Evolutionary conservation across 208 protist genomes (phyloP), one percentile per base, ranked within the genome.

Genomic region (Naegleria lovaniensis): DNA sequence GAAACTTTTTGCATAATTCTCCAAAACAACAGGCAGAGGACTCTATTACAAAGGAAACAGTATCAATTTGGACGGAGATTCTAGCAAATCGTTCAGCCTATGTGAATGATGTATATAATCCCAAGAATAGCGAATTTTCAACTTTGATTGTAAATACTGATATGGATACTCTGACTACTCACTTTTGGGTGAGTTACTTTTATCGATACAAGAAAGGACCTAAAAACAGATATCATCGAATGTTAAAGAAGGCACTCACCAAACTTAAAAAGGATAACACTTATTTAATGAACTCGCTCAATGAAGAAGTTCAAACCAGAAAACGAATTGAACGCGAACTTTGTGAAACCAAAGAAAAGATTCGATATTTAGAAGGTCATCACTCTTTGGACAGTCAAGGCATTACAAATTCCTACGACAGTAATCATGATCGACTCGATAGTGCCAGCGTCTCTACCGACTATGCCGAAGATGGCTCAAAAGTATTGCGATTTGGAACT

Each of bases 1-100:
- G 96, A 3, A 97, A 96, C 0, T 97, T 97, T 91, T 91, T 97
- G 22, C 94, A 94, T 85, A 97, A 97, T 91, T 92, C 91, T 48
- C 96, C 96, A 90, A 95, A 96, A 94, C 95, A 97, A 92, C 91
- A 95, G 16, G 33, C 16, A 7, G n/a, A 89, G 13, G 25, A 39
- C 6, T 5, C 38, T 67, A 6, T 76, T 38, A 58, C 25, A 76
- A 40, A 25, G 0, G 58, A 76, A 25, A 89, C 86, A 25, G 43
- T 89, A n/a, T 76, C 51, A 0, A 39, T 89, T 39, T 89, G 86
- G 86, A 76, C 86, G 9, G n/a, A 40, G 5, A 7, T 89, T 6
- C 7, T 38, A 0, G 11, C 19, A 22, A 89, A 76, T 13, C 9
- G 2, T 19, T n/a, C 11, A 39, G 5, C 16, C 39, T 89, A 48